phyloP scores from a whole-genome alignment of 2,329 filamentous ascomycete species.

The Penicillium sp. region DNA sequence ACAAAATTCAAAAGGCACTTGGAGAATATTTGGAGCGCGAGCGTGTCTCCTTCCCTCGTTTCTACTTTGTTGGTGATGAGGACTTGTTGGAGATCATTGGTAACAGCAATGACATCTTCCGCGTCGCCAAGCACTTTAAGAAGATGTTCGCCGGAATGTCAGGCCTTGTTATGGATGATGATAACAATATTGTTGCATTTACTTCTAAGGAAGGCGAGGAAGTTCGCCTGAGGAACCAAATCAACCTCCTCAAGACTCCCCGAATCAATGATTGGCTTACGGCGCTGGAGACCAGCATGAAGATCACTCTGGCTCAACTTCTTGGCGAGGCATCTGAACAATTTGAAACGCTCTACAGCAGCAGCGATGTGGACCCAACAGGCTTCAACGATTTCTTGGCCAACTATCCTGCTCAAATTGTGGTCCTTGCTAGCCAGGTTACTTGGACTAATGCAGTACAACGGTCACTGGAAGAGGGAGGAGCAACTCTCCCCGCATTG shows the following conservation, averaged over 20 bases:
- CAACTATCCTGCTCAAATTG: slow-evolving; percentile 86
- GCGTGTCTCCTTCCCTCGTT: slow-evolving; percentile 93
- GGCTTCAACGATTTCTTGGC: slow-evolving; percentile 78
- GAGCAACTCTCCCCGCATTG: slow-evolving; percentile 65
- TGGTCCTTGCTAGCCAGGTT: slow-evolving; percentile 88
- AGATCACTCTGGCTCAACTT: slow-evolving; percentile 84
- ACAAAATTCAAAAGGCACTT: slow-evolving; percentile 98
- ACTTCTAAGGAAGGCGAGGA: slow-evolving; percentile 93
- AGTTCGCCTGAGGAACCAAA: slow-evolving; percentile 82
- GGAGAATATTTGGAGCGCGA: slow-evolving; percentile 98
- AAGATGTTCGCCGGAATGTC: slow-evolving; percentile 99
- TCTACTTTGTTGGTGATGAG: slow-evolving; percentile 99
- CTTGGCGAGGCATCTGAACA: slow-evolving; percentile 81
- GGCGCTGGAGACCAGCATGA: slow-evolving; percentile 89
- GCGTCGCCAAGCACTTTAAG: slow-evolving; percentile 97
- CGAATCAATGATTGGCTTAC: slow-evolving; percentile 99
- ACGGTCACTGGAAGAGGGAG: slow-evolving; percentile 69
- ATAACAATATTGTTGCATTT: slow-evolving; percentile 84
- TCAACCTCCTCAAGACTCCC: slow-evolving; percentile 88
- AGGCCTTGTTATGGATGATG: slow-evolving; percentile 86
- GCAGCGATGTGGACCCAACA: slow-evolving; percentile 65
- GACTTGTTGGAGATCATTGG: slow-evolving; percentile 98
- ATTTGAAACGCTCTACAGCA: slow-evolving; percentile 75
- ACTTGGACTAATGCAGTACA: slow-evolving; percentile 92
- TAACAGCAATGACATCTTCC: slow-evolving; percentile 95